These are phyloP conservation scores for Tolypocladium ovalisporum DNA, from an alignment of 2,329 filamentous ascomycete species.

Conservation along the genomic window DNA sequence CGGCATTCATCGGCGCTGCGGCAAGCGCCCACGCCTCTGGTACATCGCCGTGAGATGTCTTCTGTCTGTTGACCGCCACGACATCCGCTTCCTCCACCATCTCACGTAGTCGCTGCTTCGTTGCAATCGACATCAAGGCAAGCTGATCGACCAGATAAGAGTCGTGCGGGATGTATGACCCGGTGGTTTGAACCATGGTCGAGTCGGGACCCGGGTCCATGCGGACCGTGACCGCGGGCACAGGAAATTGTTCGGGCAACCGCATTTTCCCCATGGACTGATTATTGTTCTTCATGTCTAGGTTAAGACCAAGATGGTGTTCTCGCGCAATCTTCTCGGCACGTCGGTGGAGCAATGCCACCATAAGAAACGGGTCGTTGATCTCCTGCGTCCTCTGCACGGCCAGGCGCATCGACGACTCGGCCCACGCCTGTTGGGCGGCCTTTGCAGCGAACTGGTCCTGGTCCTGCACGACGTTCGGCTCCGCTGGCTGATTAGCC, in stretches of 20 bases:
- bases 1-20: conserved; percentile 42
- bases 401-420: conserved; percentile 51
- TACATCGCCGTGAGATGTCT: conserved; percentile 68
- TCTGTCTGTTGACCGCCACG: conserved; percentile 60
- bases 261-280: conserved; percentile 36
- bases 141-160: conserved; percentile 72
- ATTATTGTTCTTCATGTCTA: conserved; percentile 39
- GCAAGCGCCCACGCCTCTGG: conserved; percentile 67
- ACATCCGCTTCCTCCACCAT: conserved; percentile 68
- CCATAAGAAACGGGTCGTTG: conserved; percentile 60
- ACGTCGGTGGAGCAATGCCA: conserved; percentile 48
- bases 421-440: conserved; percentile 54
- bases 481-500: conserved; percentile 51
- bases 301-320: conserved; percentile 43
- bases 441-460: conserved; percentile 56
- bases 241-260: conserved; percentile 36
- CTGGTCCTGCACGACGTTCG: conserved; percentile 35
- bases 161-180: conserved; percentile 64
- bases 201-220: conserved; percentile 50
- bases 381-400: conserved; percentile 57
- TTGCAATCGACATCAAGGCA: conserved; percentile 69
- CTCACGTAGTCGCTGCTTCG: conserved; percentile 66
- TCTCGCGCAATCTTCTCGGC: conserved; percentile 48
- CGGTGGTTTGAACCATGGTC: conserved; percentile 49
- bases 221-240: conserved; percentile 41